Evolutionary conservation across 352 stramenopile genomes (phyloP), one percentile per base, ranked within the genome.

Genomic region (Pythium graminicola): DNA sequence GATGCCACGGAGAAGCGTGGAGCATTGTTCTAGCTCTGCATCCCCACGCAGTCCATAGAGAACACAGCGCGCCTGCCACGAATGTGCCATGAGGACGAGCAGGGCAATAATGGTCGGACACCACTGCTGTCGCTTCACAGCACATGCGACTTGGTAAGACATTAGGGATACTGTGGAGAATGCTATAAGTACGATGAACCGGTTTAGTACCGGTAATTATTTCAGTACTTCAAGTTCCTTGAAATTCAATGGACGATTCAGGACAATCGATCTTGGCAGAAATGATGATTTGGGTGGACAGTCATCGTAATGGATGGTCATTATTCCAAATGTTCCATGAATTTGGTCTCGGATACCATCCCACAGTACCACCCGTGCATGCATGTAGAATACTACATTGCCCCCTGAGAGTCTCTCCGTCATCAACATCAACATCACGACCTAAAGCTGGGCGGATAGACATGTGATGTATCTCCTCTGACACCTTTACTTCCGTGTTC

Each of bases 1-100:
- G 43, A 87, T 75, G 14, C 73, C 76, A 26, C 73, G 73, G 22
- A 85, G 36, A 22, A 87, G 75, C 3, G 53, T 19, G n/a, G 62
- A 33, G 35, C 68, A 50, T 16, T 70, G 53, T 7, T 49, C 42
- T 23, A 74, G 42, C 39, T 64, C 65, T 19, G 26, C 19, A 52
- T 77, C 64, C 13, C 28, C 51, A 17, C 53, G 48, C 9, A 64
- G 45, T 9, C 63, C 72, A 27, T 70, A 69, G 35, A 75, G 51
- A 36, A 70, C 55, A 50, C 71, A 80, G 24, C 62, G 64, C 42
- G 73, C 64, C 22, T 28, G 48, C 60, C 60, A 63, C 10, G 45
- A 55, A 29, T 36, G 13, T 1, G 28, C 20, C 32, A 53, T 50
- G 11, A 22, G 16, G 55, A 45, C 35, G 26, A 26, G 47, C 14